Evolutionary conservation across 768 basidiomycete genomes (phyloP).

Genomic region (Lactarius psammicola): DNA sequence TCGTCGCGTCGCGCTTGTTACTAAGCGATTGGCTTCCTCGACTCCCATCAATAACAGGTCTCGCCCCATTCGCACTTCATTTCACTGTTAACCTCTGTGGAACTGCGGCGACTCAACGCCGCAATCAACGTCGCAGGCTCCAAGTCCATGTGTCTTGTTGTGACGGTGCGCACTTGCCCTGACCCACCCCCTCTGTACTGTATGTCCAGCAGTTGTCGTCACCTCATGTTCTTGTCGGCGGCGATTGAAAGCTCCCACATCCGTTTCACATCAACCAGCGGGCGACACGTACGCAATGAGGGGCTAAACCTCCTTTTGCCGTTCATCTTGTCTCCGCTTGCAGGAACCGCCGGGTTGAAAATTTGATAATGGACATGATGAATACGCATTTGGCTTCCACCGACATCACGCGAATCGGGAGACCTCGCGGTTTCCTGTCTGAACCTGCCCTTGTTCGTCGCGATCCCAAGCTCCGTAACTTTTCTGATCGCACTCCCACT

Average conservation of each 20-base stretch:
- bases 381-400: constrained; percentile 22
- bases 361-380: constrained; percentile 22
- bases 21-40: constrained; percentile 23
- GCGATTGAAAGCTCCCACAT: constrained; percentile 22
- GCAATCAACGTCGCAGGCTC: constrained; percentile 17
- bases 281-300: constrained; percentile 25
- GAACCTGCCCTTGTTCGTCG: constrained; percentile 10
- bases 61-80: constrained; percentile 21
- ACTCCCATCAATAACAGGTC: constrained; percentile 5
- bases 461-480: constrained; percentile 21
- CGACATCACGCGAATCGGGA: constrained; percentile 17
- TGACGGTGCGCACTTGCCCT: constrained; percentile 18
- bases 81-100: constrained; percentile 17
- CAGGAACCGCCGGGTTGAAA: constrained; percentile 24
- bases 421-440: constrained; percentile 26
- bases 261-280: constrained; percentile 24
- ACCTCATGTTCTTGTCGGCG: constrained; percentile 21
- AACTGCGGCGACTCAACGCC: constrained; percentile 19
- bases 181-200: constrained; percentile 15
- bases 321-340: constrained; percentile 22
- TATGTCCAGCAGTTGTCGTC: constrained; percentile 7
- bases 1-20: constrained; percentile 28
- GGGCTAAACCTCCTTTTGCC: constrained; percentile 24
- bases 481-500: constrained; percentile 12
- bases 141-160: constrained; percentile 7